Conservation (phyloP, 169 alveolate genomes). For the Eimeria praecox region DNA sequence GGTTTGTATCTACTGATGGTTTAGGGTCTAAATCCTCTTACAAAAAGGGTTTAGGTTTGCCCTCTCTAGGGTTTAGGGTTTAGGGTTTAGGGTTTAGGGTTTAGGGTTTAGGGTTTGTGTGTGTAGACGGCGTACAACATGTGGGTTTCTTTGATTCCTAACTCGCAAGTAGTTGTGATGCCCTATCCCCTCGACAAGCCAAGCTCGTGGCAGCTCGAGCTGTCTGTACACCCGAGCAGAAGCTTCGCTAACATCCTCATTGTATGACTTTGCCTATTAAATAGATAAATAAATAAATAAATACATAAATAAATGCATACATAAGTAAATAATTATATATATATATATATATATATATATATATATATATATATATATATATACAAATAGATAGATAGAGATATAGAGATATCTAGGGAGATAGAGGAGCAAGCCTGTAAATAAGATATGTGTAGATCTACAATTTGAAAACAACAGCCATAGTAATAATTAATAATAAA, state of each 20-base stretch:
- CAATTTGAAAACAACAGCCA: too few species aligned
- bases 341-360: background rate
- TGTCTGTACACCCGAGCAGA: slow-evolving; percentile 63
- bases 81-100: slow-evolving; percentile 57
- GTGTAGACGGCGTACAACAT: slow-evolving; percentile 30
- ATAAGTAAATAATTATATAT: background rate
- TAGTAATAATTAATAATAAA: too few species aligned
- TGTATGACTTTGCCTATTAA: slow-evolving; percentile 15
- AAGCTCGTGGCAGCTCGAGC: slow-evolving; percentile 66
- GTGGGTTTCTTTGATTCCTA: slow-evolving; percentile 76
- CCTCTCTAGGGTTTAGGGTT: too few species aligned
- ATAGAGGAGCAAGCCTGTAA: too few species aligned
- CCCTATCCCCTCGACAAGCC: slow-evolving; percentile 64
- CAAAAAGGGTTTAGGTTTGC: too few species aligned
- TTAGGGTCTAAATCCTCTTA: too few species aligned
- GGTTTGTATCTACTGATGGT: too few species aligned
- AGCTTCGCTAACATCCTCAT: slow-evolving; percentile 53
- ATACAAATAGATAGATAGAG: background rate
- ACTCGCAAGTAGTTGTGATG: slow-evolving; percentile 64
- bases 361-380: too few species aligned
- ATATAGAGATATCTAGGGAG: too few species aligned
- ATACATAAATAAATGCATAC: background rate
- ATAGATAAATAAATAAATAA: background rate
- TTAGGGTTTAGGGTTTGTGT: background rate
- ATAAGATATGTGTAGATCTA: too few species aligned